Evolutionary conservation across 129 eudicot species (phyloP).

Genomic region (Tanacetum coccineum): DNA sequence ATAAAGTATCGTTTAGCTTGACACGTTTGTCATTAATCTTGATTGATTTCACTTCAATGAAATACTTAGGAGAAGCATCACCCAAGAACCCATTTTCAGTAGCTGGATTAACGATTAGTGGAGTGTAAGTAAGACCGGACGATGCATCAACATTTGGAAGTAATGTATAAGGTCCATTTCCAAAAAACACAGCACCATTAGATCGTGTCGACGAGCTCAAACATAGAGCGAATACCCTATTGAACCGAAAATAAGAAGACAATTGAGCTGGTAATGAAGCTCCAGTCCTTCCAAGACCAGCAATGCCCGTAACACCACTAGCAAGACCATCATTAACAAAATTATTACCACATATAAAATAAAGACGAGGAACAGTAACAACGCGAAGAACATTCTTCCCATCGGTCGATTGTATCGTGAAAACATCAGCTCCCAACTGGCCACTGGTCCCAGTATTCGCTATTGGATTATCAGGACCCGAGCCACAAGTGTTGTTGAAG

Average conservation of each 20-base stretch:
- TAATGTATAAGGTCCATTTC: neutral
- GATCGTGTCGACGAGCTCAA: neutral
- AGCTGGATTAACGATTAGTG: neutral
- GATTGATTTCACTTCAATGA: too few relatives aligned
- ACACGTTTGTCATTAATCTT: too few relatives aligned
- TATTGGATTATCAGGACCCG: neutral
- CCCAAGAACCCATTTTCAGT: neutral
- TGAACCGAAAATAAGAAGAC: neutral
- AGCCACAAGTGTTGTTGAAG: neutral
- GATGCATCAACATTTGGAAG: slow-evolving; percentile 2
- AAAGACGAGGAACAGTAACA: neutral
- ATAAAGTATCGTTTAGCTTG: too few relatives aligned
- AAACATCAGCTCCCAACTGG: neutral
- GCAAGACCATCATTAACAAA: neutral
- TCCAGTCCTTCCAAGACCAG: neutral
- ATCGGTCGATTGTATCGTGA: neutral
- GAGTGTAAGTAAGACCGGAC: neutral
- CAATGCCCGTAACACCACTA: neutral
- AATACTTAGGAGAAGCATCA: neutral
- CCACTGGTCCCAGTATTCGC: neutral
- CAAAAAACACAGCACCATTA: neutral
- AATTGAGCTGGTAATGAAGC: neutral
- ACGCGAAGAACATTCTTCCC: neutral
- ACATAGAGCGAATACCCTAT: neutral
- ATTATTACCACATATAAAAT: neutral